A percentile compares a stretch with the other conserved stretches of the same genome.
These are phyloP conservation scores for Podaxis rugospora DNA, from an alignment of 768 basidiomycete genomes.

Conservation along the genomic window DNA sequence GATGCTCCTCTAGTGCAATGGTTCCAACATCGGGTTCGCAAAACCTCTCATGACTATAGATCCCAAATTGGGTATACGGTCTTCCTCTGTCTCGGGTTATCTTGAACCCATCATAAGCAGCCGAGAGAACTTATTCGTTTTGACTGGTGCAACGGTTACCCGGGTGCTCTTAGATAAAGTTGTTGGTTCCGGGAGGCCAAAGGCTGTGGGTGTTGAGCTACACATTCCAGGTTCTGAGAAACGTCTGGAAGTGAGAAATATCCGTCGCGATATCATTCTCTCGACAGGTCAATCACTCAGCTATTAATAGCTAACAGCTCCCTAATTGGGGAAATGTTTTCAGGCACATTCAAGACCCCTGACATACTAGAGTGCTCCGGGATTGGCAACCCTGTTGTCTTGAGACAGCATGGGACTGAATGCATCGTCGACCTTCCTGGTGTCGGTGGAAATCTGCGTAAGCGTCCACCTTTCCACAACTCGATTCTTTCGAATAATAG, in stretches of 20 bases:
- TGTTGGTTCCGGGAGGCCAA: background rate
- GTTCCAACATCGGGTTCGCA: slow-evolving; percentile 9
- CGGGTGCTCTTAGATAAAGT: background rate
- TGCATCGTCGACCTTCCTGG: slow-evolving; percentile 7
- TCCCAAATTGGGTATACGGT: slow-evolving; percentile 18
- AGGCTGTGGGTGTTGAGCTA: slow-evolving; percentile 2
- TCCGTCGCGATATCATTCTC: slow-evolving; percentile 42
- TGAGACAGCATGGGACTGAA: slow-evolving; percentile 1
- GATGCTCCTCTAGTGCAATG: slow-evolving; percentile 4
- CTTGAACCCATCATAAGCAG: slow-evolving; percentile 18
- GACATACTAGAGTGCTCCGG: slow-evolving; percentile 21
- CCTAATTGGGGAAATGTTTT: background rate
- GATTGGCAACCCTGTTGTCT: slow-evolving; percentile 1
- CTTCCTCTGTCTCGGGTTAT: slow-evolving; percentile 24
- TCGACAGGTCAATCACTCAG: slow-evolving; percentile 37
- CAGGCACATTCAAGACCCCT: slow-evolving; percentile 17
- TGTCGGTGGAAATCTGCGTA: slow-evolving; percentile 10
- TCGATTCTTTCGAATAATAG: background rate
- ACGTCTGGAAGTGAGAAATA: background rate
- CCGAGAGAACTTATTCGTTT: slow-evolving; percentile 20
- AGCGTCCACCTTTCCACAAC: background rate
- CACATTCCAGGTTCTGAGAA: background rate
- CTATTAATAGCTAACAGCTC: background rate
- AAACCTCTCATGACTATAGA: slow-evolving; percentile 15
- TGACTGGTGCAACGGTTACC: slow-evolving; percentile 19